Base-by-base conservation (phyloP, 2,329 filamentous ascomycete genomes). In the Hypoxylon sp. region DNA sequence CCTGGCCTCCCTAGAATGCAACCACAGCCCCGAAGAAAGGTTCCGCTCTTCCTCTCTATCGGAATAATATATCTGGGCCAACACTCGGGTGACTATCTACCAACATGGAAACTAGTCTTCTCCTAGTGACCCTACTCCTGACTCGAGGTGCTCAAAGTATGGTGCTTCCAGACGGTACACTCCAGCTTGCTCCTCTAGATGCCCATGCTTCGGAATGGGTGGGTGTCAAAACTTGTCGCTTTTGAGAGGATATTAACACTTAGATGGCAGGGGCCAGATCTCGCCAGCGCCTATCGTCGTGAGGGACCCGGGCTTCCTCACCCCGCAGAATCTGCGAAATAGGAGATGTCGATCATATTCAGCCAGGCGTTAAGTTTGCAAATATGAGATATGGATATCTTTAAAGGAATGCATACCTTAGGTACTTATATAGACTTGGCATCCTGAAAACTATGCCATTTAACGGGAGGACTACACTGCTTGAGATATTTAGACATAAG, bases 161-260 rank as follows among this genome's bases (percentile, higher is more conserved):
- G 50, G 55, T 60, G 24, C 57, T 68, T 35, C 66, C 66, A 24
- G 51, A 60, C 31, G 61, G 66, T 14, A 50, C 22, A 29, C 61
- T 65, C 33, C 61, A 61, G 42, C 61, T 68, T 37, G 61, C 66
- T 31, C 64, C 64, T 8, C 44, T 67, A 24, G 64, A 67, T 39
- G 64, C 64, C 10, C 64, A 67, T 51, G 64, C 64, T 46, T 59
- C 59, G 9, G 64, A 67, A 37, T 67, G 55, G 53, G 64, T 67
- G 29, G 57, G 64, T n/a, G 31, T 5, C 13, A 10, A 11, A 3
- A 0, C 1, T 11, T 14, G 3, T 13, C 3, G 0, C 22, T 44
- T 11, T n/a, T 9, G 5, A 14, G 1, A n/a, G 50, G 26, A 8
- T 13, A 17, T 33, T 67, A 47, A 67, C 8, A 24, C 6, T 10